A percentile compares a stretch with the other conserved stretches of the same genome.
Evolutionary conservation across 768 basidiomycete genomes (phyloP).

Genomic region (Boletus bicolor): DNA sequence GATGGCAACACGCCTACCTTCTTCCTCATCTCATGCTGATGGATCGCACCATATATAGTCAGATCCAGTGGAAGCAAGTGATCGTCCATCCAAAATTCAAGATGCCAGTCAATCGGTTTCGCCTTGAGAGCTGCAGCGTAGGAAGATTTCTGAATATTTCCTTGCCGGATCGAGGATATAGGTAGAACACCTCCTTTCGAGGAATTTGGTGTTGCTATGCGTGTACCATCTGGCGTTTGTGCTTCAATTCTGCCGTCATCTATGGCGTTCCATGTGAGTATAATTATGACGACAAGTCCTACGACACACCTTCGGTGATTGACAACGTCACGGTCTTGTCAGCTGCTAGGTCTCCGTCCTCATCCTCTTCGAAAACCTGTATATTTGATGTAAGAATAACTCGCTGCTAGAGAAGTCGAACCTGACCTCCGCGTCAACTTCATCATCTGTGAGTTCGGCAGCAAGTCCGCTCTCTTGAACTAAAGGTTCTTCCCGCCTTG

Average conservation of each 20-base stretch:
- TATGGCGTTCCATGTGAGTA: conserved; percentile 27
- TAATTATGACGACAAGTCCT: not conserved
- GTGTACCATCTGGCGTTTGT: conserved; percentile 94
- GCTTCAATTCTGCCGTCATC: conserved; percentile 95
- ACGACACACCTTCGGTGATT: conserved; percentile 66
- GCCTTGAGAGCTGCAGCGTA: conserved; percentile 94
- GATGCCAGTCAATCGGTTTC: conserved; percentile 94
- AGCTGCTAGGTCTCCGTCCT: conserved; percentile 65
- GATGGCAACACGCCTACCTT: conserved; percentile 59
- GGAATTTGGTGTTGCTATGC: conserved; percentile 83
- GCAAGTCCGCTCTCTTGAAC: conserved; percentile 61
- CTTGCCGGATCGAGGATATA: conserved; percentile 32
- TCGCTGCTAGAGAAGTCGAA: not conserved
- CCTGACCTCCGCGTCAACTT: conserved; percentile 70
- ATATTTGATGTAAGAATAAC: conserved; percentile 12
- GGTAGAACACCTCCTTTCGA: conserved; percentile 42
- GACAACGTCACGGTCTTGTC: conserved; percentile 88
- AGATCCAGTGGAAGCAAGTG: conserved; percentile 78
- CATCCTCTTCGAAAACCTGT: conserved; percentile 83
- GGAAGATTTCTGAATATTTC: conserved; percentile 50
- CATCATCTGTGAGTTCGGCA: conserved; percentile 81
- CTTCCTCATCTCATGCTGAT: conserved; percentile 84
- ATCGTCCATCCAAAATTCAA: conserved; percentile 94
- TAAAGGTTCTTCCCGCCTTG: conserved; percentile 45
- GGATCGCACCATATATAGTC: conserved; percentile 95